Percentiles rank a stretch among this genome's conserved stretches.
Evolutionary conservation across 257 asterid genomes (phyloP).

Genomic region (Nemophila menziesii): DNA sequence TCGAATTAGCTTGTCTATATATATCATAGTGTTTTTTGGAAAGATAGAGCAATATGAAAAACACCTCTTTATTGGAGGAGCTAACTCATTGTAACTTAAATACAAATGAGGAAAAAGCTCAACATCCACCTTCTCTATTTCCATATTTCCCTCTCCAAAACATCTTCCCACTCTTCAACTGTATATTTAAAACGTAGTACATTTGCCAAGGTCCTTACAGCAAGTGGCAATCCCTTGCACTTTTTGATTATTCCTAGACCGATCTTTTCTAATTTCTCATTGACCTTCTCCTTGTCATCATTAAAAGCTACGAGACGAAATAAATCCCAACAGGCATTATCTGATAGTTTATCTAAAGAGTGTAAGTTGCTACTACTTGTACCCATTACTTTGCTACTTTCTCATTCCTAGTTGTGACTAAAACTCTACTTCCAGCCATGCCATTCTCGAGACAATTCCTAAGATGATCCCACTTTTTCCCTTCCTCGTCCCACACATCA

Average conservation of each 20-base stretch:
- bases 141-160: slow-evolving; percentile 22
- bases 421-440: slow-evolving; percentile 13
- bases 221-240: no score
- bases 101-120: no score
- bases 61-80: no score
- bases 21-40: no score
- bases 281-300: no score
- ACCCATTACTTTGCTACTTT: slow-evolving; percentile 9
- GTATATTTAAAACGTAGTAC: slow-evolving; percentile 12
- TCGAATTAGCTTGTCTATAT: not conserved
- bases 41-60: no score
- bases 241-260: no score
- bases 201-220: slow-evolving; percentile 15
- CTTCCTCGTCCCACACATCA: slow-evolving; percentile 20
- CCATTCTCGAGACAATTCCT: slow-evolving; percentile 8
- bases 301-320: no score
- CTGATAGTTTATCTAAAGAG: not conserved
- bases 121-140: slow-evolving; percentile 5
- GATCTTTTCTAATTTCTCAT: no score
- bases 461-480: slow-evolving; percentile 16
- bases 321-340: no score
- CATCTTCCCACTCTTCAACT: no score
- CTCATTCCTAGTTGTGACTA: slow-evolving; percentile 18
- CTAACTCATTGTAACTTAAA: no score
- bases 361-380: not conserved